Evolutionary conservation across 225 moss, liverwort and hornwort genomes (phyloP).

Genomic region (Marchantia paleacea): DNA sequence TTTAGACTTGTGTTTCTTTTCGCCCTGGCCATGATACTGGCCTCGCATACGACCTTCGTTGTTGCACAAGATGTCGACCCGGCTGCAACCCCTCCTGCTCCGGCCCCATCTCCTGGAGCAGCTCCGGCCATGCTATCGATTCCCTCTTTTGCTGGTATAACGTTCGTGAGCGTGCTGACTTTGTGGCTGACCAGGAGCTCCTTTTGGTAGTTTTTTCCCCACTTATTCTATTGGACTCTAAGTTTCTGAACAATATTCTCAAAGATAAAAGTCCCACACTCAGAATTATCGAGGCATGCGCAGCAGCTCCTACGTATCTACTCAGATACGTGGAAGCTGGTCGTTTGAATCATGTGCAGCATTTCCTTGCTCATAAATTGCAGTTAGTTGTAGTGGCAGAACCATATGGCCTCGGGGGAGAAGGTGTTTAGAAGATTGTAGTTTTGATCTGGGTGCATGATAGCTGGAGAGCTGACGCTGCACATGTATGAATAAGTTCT

Average conservation of each 20-base stretch:
- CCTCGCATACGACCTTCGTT: not conserved
- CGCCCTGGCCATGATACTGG: not conserved
- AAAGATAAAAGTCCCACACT: not conserved
- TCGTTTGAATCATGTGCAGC: slow-evolving; percentile 8
- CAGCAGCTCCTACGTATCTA: not conserved
- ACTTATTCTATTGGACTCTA: not conserved
- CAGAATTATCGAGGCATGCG: not conserved
- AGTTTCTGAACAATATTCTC: not conserved
- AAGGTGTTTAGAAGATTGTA: not conserved
- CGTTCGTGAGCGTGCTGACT: not conserved
- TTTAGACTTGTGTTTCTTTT: not conserved
- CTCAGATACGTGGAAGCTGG: not conserved
- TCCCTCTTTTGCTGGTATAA: not conserved
- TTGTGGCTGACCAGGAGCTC: slow-evolving; percentile 1
- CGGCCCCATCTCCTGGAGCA: not conserved
- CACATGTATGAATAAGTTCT: slow-evolving; percentile 4
- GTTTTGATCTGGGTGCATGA: not conserved
- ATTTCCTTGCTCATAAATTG: not conserved
- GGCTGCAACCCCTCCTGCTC: not conserved
- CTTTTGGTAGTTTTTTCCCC: not conserved
- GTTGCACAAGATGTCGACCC: slow-evolving; percentile 6
- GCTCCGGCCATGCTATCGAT: not conserved
- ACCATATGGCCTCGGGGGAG: not conserved
- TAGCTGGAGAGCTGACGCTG: not conserved
- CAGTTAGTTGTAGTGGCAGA: slow-evolving; percentile 2